These are phyloP conservation scores for Russula foetens DNA, from an alignment of 768 basidiomycete species.

Conservation along the genomic window DNA sequence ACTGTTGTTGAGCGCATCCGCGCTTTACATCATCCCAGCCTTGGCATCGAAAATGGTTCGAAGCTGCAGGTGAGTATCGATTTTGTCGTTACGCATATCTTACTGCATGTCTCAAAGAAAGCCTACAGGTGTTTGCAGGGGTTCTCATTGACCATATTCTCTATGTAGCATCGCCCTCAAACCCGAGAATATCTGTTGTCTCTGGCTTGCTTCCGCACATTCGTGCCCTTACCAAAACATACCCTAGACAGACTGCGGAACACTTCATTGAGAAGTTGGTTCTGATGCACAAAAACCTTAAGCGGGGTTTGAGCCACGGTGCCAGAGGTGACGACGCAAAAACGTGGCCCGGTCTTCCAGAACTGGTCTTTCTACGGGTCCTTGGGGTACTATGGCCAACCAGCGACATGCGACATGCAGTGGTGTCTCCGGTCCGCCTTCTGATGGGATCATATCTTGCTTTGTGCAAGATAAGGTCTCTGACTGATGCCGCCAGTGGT, in stretches of 20 bases:
- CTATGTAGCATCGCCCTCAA: conserved; percentile 56
- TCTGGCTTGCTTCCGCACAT: conserved; percentile 71
- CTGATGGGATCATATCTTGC: conserved; percentile 90
- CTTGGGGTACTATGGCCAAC: conserved; percentile 86
- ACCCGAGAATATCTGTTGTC: conserved; percentile 52
- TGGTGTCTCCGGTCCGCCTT: conserved; percentile 77
- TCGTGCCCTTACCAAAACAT: conserved; percentile 65
- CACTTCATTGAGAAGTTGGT: conserved; percentile 75
- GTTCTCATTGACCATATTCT: conserved; percentile 88
- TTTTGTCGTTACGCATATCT: not conserved
- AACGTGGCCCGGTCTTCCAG: conserved; percentile 85
- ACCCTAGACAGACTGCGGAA: conserved; percentile 72
- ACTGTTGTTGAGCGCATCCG: conserved; percentile 86
- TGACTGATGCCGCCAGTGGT: conserved; percentile 74
- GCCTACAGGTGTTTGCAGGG: conserved; percentile 51
- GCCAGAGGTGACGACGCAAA: conserved; percentile 50
- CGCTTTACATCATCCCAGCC: conserved; percentile 83
- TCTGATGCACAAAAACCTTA: conserved; percentile 92
- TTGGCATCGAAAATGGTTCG: conserved; percentile 85
- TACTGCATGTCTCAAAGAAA: not conserved
- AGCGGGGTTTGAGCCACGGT: conserved; percentile 68
- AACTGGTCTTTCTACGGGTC: conserved; percentile 73
- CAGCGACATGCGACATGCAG: conserved; percentile 87
- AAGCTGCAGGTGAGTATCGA: conserved; percentile 71
- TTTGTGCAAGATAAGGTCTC: conserved; percentile 67